Conservation (phyloP, 208 protist genomes). For the Sergeia podlipaevii region DNA sequence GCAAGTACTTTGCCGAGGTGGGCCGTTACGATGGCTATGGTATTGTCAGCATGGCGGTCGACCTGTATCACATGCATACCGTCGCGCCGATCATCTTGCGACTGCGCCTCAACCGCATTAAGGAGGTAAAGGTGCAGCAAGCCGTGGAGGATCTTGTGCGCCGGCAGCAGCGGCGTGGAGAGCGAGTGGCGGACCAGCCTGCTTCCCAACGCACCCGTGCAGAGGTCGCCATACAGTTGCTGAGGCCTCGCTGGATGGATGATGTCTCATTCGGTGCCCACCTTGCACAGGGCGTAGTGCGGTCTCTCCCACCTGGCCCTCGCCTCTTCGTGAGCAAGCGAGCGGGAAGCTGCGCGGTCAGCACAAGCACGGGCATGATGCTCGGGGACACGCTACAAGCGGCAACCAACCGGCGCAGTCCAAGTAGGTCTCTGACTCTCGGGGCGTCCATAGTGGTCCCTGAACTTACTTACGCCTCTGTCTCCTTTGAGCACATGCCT, state of each 20-base stretch:
- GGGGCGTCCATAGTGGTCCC: not conserved
- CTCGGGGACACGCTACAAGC: not conserved
- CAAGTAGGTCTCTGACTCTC: not conserved
- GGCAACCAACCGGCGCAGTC: not conserved
- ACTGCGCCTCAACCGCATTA: constrained; percentile 31
- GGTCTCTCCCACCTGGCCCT: constrained; percentile 35
- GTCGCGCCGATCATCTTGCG: constrained; percentile 35
- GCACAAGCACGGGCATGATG: no score
- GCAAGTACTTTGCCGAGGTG: constrained; percentile 1
- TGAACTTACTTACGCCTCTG: constrained; percentile 15
- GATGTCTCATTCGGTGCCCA: constrained; percentile 50
- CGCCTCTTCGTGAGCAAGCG: constrained; percentile 17
- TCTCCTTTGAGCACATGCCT: constrained; percentile 47
- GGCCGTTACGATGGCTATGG: not conserved
- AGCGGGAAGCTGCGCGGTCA: not conserved
- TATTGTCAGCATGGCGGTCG: constrained; percentile 5
- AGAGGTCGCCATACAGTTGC: constrained; percentile 27
- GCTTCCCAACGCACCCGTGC: constrained; percentile 16
- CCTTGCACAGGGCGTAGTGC: constrained; percentile 32
- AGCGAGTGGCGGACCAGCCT: not conserved
- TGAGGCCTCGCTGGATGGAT: constrained; percentile 19
- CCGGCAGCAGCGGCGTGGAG: constrained; percentile 3
- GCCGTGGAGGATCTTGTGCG: not conserved
- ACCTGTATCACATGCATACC: constrained; percentile 29
- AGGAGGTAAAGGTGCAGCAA: constrained; percentile 15